Base-by-base conservation (phyloP, 495 filamentous ascomycete genomes). In the Cercophora newfieldiana region DNA sequence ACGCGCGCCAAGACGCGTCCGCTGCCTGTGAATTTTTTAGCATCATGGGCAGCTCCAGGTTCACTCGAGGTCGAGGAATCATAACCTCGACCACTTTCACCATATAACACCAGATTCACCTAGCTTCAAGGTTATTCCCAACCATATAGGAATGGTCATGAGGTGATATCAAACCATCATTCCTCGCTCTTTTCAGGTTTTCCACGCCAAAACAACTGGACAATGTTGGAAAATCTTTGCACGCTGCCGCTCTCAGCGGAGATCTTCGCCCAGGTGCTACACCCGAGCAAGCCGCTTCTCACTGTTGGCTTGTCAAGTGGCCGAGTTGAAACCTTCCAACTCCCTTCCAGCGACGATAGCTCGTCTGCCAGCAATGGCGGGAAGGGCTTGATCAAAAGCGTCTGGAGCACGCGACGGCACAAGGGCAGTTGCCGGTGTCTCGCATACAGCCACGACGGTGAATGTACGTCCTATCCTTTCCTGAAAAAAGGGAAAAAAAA, bases 361-460 rank as follows among this genome's bases (percentile, higher is more conserved):
- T 21, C 22, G 18, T 19, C 29, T 53, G 75, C 78, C 51, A 81
- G 74, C 54, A 75, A 81, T 51, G 75, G 77, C 64, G 91, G 92
- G 29, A 89, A 83, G 69, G 88, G 89, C 1, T 83, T 88, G 53
- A 90, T 97, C 70, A 90, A 94, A 67, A 94, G 89, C 1, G 83
- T 86, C 71, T 99, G 95, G 95, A 85, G 87, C 64, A 98, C 95
- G 1, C 83, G 87, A 61, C 84, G 95, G 59, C 95, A 99, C 76
- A 94, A 96, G 81, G 95, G 93, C 4, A 97, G 93, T 78, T 97
- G 94, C 72, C 83, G 95, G 33, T 85, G 84, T 56, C 79, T 97
- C 59, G 85, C 82, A 7, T 98, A 94, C 72, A 89, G 88, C 65
- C 72, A 85, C 59, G 93, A 96, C 70, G 94, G 93, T 18, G 77